Evolutionary conservation across 129 eudicot genomes (phyloP), one percentile per base, ranked within the genome.

Genomic region (Helianthus tuberosus): DNA sequence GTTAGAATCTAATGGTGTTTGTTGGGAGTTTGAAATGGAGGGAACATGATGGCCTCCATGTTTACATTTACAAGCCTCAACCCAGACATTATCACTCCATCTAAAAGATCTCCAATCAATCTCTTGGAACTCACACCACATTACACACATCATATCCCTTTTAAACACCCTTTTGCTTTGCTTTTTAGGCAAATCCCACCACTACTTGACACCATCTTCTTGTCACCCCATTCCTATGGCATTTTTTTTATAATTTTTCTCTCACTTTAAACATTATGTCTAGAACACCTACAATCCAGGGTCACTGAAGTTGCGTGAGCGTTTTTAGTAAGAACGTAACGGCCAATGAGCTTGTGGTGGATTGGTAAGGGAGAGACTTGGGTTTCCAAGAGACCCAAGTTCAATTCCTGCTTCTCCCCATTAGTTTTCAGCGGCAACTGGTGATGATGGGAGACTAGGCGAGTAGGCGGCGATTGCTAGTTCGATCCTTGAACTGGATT

Each of bases 11-110:
- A 77, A 77, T 77, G 77, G 72, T 71, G 82, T 77, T 71, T 77
- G 81, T 77, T 77, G 66, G 46, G 89, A 69, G 88, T 84, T 82
- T 80, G 88, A 79, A 83, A 63, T 46, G 76, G 74, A 85, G 96
- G 96, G 84, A 79, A 87, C 96, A 89, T 89, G 84, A 87, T 89
- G 90, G 90, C 88, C 96, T 86, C 90, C 96, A 89, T 89, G 88
- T 73, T 86, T 77, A 72, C 83, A 86, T 84, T 74, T 86, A 81
- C 88, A 81, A 80, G 83, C 88, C 79, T 84, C 53, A 59, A 25
- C 47, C 72, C 73, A 51, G 64, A 81, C 86, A 81, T 78, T 81
- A 78, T 81, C 79, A 81, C 84, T 39, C 15, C 89, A 63, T 77
- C 75, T 66, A 80, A 84, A 77, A 84, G 83, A 68, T 64, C 69